These are phyloP conservation scores for Neopestalotiopsis rosae DNA, from an alignment of 2,329 filamentous ascomycete species.

Conservation along the genomic window DNA sequence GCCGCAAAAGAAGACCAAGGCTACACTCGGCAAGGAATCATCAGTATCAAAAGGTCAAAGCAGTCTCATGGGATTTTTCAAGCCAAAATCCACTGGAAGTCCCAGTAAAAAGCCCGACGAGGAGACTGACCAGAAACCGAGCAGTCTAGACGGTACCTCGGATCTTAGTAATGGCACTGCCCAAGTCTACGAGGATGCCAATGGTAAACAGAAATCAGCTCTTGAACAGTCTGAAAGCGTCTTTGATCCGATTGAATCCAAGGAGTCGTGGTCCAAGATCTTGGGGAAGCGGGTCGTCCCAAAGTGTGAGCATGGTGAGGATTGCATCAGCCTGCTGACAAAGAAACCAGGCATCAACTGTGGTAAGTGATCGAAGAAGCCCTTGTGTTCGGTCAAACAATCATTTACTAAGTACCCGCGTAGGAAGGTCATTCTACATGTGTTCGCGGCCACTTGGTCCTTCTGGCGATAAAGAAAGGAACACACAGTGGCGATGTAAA, in stretches of 20 bases:
- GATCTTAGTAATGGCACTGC: conserved; percentile 24
- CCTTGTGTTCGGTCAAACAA: conserved; percentile 8
- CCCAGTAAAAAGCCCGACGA: conserved; percentile 19
- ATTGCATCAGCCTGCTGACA: conserved; percentile 81
- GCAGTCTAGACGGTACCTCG: conserved; percentile 19
- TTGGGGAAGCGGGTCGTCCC: conserved; percentile 78
- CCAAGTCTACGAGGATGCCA: conserved; percentile 15
- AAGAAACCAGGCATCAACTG: conserved; percentile 89
- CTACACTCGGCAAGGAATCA: conserved; percentile 37
- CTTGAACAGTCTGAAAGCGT: conserved; percentile 43
- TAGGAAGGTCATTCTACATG: conserved; percentile 68
- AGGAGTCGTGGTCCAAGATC: conserved; percentile 85
- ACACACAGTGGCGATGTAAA: conserved; percentile 84
- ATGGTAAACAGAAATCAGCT: background rate
- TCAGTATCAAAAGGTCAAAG: conserved; percentile 47
- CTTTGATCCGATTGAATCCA: conserved; percentile 73
- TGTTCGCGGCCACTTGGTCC: conserved; percentile 79
- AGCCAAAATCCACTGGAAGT: conserved; percentile 53
- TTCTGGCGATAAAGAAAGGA: conserved; percentile 81
- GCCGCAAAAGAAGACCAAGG: conserved; percentile 45
- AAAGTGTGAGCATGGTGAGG: conserved; percentile 85
- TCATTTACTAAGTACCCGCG: background rate
- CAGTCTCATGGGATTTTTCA: conserved; percentile 82
- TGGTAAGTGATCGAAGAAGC: conserved; percentile 50
- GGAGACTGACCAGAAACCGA: conserved; percentile 18